phyloP scores from a whole-genome alignment of 306 rosid species.

The Glycine latifolia region DNA sequence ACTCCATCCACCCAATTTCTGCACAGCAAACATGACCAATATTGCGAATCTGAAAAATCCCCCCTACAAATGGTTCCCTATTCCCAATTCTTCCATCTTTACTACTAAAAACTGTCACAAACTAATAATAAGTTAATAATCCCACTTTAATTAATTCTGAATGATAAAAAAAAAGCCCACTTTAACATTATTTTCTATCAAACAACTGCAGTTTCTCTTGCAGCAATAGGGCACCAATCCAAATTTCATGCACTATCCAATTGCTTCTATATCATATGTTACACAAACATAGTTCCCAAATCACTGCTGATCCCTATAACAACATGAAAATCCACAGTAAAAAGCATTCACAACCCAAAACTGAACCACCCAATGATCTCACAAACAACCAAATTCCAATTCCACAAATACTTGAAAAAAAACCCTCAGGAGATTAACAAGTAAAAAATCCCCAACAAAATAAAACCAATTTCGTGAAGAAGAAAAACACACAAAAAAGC shows the following conservation, averaged over 20 bases:
- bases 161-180: not conserved
- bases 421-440: not conserved
- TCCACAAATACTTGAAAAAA: not conserved
- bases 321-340: slow-evolving; percentile 30
- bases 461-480: not conserved
- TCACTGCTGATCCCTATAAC: slow-evolving; percentile 34
- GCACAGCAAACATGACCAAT: slow-evolving; percentile 5
- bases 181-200: not conserved
- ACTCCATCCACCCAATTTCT: not conserved
- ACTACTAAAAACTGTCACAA: not conserved
- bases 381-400: not conserved
- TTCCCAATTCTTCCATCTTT: slow-evolving; percentile 13
- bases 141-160: too few species aligned
- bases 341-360: not conserved
- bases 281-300: slow-evolving; percentile 29
- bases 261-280: not conserved
- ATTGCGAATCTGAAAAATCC: not conserved
- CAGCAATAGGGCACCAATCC: slow-evolving; percentile 7
- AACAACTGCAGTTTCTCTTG: slow-evolving; percentile 17
- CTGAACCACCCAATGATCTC: not conserved
- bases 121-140: not conserved
- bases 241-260: slow-evolving; percentile 19
- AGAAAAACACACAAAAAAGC: not conserved
- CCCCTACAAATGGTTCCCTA: slow-evolving; percentile 6
- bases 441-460: not conserved